Evolutionary conservation across 192 early-diverging fungal species (phyloP).

Genomic region (Podochytrium sp.): DNA sequence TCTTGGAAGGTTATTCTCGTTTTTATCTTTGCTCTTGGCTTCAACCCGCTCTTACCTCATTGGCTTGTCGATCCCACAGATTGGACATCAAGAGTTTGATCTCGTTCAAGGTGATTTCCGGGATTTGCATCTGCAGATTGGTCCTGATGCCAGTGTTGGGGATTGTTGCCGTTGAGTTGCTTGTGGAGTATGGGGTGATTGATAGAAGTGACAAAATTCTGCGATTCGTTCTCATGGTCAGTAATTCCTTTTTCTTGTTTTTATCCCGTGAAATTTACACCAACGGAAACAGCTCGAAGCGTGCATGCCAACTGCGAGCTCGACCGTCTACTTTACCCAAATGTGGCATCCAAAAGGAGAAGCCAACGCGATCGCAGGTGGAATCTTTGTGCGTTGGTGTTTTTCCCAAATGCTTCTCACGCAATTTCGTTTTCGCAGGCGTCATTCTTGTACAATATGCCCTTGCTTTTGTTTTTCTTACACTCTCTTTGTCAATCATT

Average conservation of each 20-base stretch:
- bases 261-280: background rate
- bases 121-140: constrained; percentile 17
- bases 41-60: no score
- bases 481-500: constrained; percentile 14
- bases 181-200: constrained; percentile 11
- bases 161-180: constrained; percentile 31
- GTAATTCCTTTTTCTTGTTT: background rate
- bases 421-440: background rate
- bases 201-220: constrained; percentile 34
- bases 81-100: background rate
- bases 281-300: constrained; percentile 34
- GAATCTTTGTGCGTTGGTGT: constrained; percentile 36
- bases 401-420: background rate
- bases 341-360: constrained; percentile 41
- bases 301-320: constrained; percentile 40
- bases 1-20: constrained; percentile 30
- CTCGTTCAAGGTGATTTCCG: background rate
- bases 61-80: no score
- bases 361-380: constrained; percentile 41
- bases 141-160: constrained; percentile 40
- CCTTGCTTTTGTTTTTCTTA: constrained; percentile 23
- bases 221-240: constrained; percentile 44
- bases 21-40: constrained; percentile 12
- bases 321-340: constrained; percentile 43
- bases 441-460: constrained; percentile 14